Percentiles rank a stretch among this genome's conserved stretches.
These are phyloP conservation scores for Phtheirospermum japonicum DNA, from an alignment of 257 asterid species.

Conservation along the genomic window DNA sequence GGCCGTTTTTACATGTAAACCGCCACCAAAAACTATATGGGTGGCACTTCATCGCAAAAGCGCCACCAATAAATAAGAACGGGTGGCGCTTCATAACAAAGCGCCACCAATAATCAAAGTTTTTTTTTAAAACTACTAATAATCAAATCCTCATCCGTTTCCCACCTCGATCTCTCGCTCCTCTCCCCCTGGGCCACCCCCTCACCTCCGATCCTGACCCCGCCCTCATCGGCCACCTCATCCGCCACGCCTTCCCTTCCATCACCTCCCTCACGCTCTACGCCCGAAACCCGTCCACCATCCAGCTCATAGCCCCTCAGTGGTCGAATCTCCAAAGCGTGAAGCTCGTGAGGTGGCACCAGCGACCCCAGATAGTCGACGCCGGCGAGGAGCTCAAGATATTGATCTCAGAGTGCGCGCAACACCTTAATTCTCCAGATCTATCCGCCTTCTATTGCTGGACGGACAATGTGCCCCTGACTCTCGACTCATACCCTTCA, in stretches of 20 bases:
- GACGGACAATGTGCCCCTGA: conserved; percentile 78
- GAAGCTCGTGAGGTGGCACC: conserved; percentile 93
- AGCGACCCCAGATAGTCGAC: conserved; percentile 59
- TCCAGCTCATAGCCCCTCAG: conserved; percentile 45
- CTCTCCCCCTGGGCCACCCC: conserved; percentile 88
- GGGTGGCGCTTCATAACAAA: no score
- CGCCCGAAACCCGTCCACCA: conserved; percentile 47
- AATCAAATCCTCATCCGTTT: no score
- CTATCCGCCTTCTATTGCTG: conserved; percentile 78
- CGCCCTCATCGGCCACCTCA: conserved; percentile 51
- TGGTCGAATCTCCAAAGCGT: conserved; percentile 48
- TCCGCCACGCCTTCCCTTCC: conserved; percentile 62
- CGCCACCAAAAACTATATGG: no score
- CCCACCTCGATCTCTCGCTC: conserved; percentile 73
- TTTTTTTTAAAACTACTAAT: no score
- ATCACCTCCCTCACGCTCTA: conserved; percentile 57
- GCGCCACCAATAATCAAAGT: no score
- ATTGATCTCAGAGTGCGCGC: conserved; percentile 35
- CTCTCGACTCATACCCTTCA: conserved; percentile 42
- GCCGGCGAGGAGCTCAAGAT: conserved; percentile 66
- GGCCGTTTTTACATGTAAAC: no score
- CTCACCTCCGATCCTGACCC: conserved; percentile 54
- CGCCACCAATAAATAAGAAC: no score
- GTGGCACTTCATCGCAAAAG: no score
- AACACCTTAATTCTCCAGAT: conserved; percentile 42